Evolutionary conservation across 371 early-diverging fungal species (phyloP).

Genomic region (Fennellomyces sp.): DNA sequence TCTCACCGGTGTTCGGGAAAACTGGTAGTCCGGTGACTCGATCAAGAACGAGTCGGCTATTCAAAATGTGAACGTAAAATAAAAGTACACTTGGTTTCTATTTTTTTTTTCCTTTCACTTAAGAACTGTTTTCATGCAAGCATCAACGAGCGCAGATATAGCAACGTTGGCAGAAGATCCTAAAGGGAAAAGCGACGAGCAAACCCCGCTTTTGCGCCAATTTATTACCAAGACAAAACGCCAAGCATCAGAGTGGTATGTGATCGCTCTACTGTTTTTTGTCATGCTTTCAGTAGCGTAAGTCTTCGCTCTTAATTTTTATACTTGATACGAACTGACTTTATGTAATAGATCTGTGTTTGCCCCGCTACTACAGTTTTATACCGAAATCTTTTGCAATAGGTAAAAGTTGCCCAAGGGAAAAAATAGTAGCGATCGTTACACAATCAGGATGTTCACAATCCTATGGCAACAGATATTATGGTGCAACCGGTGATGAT

Average conservation of each 20-base stretch:
- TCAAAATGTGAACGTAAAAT: too few relatives aligned
- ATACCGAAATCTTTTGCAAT: not conserved
- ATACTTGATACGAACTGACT: not conserved
- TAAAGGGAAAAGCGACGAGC: not conserved
- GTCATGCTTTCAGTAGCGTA: not conserved
- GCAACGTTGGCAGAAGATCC: not conserved
- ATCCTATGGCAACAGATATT: too few relatives aligned
- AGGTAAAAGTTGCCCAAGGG: not conserved
- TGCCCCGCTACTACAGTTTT: not conserved
- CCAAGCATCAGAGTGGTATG: constrained; percentile 3
- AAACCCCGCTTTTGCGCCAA: not conserved
- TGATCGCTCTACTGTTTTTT: not conserved
- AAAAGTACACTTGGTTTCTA: too few relatives aligned
- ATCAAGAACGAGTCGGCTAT: too few relatives aligned
- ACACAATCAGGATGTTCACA: not conserved
- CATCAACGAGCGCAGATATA: not conserved
- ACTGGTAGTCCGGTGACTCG: too few relatives aligned
- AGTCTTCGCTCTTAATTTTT: not conserved
- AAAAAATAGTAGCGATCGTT: not conserved
- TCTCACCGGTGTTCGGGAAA: too few relatives aligned
- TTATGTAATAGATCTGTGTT: not conserved
- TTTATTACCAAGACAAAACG: not conserved
- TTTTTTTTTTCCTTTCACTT: too few relatives aligned
- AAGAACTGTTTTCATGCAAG: constrained; percentile 5
- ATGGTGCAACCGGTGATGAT: constrained; percentile 13